These are phyloP conservation scores for Biscogniauxia marginata DNA, from an alignment of 2,329 filamentous ascomycete species.

Conservation along the genomic window DNA sequence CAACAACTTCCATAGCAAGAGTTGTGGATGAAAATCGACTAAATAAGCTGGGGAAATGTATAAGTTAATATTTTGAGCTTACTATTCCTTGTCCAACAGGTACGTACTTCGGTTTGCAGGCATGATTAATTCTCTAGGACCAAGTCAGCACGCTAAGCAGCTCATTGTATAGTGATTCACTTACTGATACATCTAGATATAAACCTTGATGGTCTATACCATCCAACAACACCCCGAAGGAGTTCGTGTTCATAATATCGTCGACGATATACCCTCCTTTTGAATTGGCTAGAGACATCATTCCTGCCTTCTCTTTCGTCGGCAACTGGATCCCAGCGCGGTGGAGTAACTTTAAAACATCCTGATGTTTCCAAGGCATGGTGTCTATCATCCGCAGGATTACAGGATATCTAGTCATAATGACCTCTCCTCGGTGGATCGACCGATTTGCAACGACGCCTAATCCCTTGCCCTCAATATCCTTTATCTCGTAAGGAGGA, in stretches of 20 bases:
- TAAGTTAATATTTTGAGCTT: no score
- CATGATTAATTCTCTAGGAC: slow-evolving; percentile 36
- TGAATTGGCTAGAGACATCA: slow-evolving; percentile 31
- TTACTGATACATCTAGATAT: slow-evolving; percentile 35
- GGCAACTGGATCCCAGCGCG: slow-evolving; percentile 29
- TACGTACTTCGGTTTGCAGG: slow-evolving; percentile 36
- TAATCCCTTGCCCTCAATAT: slow-evolving; percentile 30
- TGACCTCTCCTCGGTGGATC: slow-evolving; percentile 31
- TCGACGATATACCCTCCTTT: slow-evolving; percentile 32
- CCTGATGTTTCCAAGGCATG: slow-evolving; percentile 17
- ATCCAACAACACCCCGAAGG: slow-evolving; percentile 29
- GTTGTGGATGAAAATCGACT: slow-evolving; percentile 32
- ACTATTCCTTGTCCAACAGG: not conserved
- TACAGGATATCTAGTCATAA: slow-evolving; percentile 32
- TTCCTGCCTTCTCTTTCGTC: slow-evolving; percentile 17
- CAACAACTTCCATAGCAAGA: slow-evolving; percentile 33
- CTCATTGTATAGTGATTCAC: slow-evolving; percentile 1
- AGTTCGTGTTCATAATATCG: slow-evolving; percentile 35
- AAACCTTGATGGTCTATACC: slow-evolving; percentile 28
- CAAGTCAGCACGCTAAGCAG: slow-evolving; percentile 1
- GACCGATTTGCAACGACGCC: slow-evolving; percentile 33
- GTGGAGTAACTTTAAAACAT: slow-evolving; percentile 28
- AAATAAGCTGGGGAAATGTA: slow-evolving; percentile 27
- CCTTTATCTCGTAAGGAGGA: slow-evolving; percentile 26
- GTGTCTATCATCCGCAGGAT: slow-evolving; percentile 28